Conservation (phyloP, 1,284 basidiomycete species). For the Volvariella surrecta region DNA sequence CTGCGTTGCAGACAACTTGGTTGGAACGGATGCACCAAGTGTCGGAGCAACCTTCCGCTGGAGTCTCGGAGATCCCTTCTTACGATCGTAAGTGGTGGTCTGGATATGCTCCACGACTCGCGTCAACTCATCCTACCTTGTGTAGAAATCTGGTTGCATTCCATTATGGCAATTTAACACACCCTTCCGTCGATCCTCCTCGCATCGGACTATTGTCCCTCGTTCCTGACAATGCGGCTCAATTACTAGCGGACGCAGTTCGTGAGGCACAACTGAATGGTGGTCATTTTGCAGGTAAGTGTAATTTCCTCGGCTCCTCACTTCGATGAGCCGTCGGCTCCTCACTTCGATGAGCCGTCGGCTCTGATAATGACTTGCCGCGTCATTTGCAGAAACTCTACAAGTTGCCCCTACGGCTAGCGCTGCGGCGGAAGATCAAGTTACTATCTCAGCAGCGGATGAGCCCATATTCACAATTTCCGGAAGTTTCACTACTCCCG, state of each 20-base stretch:
- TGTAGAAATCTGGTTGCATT: conserved; percentile 44
- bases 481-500: too few species aligned
- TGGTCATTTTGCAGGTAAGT: conserved; percentile 18
- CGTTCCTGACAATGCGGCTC: conserved; percentile 43
- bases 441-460: conserved; percentile 7
- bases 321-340: neutral
- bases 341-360: neutral
- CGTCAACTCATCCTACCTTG: neutral
- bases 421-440: conserved; percentile 6
- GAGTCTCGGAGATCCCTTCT: conserved; percentile 46
- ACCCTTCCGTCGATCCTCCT: conserved; percentile 55
- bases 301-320: neutral
- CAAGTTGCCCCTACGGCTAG: conserved; percentile 14
- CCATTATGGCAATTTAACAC: conserved; percentile 58
- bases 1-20: conserved; percentile 40
- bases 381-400: conserved; percentile 12
- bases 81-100: conserved; percentile 35
- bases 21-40: conserved; percentile 36
- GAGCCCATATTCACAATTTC: neutral
- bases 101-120: conserved; percentile 1
- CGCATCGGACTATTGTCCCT: conserved; percentile 65
- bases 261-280: conserved; percentile 18
- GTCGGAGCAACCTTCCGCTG: conserved; percentile 38
- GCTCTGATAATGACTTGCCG: neutral
- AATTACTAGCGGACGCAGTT: conserved; percentile 24